Percentiles rank a stretch among this genome's conserved stretches.
Conservation (phyloP, 257 asterid species). For the Solanum sejunctum region DNA sequence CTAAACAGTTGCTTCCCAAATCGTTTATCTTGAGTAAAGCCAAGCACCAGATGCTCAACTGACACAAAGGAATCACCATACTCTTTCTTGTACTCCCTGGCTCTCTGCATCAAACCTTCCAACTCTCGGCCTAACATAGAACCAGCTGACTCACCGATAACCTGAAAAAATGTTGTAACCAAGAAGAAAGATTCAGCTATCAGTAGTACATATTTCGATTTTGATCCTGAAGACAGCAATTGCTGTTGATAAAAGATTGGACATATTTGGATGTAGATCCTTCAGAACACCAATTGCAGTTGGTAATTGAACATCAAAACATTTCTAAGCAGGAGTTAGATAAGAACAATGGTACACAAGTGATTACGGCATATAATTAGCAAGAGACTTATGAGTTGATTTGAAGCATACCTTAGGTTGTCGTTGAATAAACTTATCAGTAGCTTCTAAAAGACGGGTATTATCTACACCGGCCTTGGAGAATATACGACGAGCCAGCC, state of each 20-base stretch:
- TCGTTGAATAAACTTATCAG: slow-evolving; percentile 76
- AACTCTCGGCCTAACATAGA: slow-evolving; percentile 85
- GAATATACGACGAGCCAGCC: slow-evolving; percentile 92
- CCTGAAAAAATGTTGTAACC: slow-evolving; percentile 23
- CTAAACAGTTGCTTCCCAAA: slow-evolving; percentile 69
- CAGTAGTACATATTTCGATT: not conserved
- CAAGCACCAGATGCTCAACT: slow-evolving; percentile 93
- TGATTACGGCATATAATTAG: not conserved
- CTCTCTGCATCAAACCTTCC: slow-evolving; percentile 74
- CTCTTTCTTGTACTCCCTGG: slow-evolving; percentile 78
- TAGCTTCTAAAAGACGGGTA: slow-evolving; percentile 74
- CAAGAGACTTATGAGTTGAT: not conserved
- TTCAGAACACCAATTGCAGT: not conserved
- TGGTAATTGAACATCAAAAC: not conserved
- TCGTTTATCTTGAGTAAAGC: slow-evolving; percentile 57
- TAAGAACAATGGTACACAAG: not conserved
- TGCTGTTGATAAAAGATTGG: not conserved
- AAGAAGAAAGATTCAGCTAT: not conserved
- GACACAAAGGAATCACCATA: slow-evolving; percentile 81
- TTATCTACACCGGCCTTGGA: slow-evolving; percentile 80
- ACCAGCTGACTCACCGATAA: slow-evolving; percentile 82
- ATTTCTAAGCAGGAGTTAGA: not conserved
- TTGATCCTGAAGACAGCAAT: not conserved
- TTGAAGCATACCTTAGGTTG: slow-evolving; percentile 78
- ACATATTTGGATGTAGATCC: not conserved